Evolutionary conservation across 768 basidiomycete genomes (phyloP).

Genomic region (Symmetrospora coprosmae): DNA sequence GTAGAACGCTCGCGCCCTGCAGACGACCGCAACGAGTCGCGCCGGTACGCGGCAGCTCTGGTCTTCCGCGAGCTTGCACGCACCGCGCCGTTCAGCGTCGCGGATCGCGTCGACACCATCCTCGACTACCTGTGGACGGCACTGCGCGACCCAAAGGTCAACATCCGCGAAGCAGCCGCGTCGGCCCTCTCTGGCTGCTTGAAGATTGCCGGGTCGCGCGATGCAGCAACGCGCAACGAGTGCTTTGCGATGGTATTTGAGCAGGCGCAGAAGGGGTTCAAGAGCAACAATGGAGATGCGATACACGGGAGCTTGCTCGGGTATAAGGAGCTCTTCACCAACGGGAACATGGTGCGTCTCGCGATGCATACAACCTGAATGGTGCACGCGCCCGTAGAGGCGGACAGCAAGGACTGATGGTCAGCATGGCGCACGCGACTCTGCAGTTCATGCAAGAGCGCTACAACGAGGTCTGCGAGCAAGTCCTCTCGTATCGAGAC

Average conservation of each 20-base stretch:
- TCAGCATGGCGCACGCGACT: too few relatives aligned
- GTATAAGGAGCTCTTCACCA: slow-evolving; percentile 74
- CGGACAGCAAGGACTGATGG: too few relatives aligned
- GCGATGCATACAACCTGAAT: too few relatives aligned
- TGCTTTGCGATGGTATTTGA: slow-evolving; percentile 66
- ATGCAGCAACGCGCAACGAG: slow-evolving; percentile 47
- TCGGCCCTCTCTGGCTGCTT: slow-evolving; percentile 85
- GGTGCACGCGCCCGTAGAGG: too few relatives aligned
- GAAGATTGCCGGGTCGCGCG: slow-evolving; percentile 61
- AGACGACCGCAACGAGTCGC: slow-evolving; percentile 62
- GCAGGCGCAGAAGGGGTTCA: slow-evolving; percentile 68
- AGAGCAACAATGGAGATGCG: slow-evolving; percentile 64
- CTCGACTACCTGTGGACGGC: slow-evolving; percentile 87
- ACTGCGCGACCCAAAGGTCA: slow-evolving; percentile 66
- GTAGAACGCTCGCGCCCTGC: too few relatives aligned
- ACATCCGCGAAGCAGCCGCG: slow-evolving; percentile 82
- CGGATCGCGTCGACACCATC: slow-evolving; percentile 69
- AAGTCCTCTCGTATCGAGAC: slow-evolving; percentile 72
- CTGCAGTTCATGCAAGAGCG: slow-evolving; percentile 39
- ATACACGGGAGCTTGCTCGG: slow-evolving; percentile 87
- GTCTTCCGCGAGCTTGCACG: slow-evolving; percentile 89
- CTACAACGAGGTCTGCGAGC: slow-evolving; percentile 73
- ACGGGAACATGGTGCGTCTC: slow-evolving; percentile 73
- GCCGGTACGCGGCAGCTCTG: slow-evolving; percentile 82
- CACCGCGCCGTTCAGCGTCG: slow-evolving; percentile 56